Evolutionary conservation across 2,329 filamentous ascomycete species (phyloP), one percentile per base, ranked within the genome.

Genomic region (Verticillium isaacii): DNA sequence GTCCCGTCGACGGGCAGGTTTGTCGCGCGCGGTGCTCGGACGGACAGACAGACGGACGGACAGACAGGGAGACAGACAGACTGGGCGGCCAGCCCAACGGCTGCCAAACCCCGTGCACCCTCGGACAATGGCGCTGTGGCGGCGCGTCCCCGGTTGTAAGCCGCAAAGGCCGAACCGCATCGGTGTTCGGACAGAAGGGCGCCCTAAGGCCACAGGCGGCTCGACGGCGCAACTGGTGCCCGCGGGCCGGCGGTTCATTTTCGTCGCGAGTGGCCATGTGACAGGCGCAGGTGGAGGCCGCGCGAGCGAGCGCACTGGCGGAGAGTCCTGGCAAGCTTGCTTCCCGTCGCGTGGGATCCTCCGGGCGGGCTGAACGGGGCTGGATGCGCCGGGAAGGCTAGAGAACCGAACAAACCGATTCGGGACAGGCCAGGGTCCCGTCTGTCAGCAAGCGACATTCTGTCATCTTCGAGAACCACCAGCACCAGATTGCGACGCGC

Each of bases 261-360:
- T 60, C 58, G 58, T 60, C 7, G 8, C 23, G 15, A 32, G 45
- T 37, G 58, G 15, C 17, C 58, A 60, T 60, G 58, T 60, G 58
- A 60, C 58, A 60, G 58, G 58, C 45, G 29, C 19, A 58, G 57
- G 12, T 32, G 34, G 36, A 29, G n/a, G 39, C 8, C 17, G 37
- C 39, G 39, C 17, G 39, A 8, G 5, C 39, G 15, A 50, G n/a
- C 23, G 45, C 45, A 19, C 45, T 50, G 17, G 12, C 11, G 25
- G 25, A 29, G 19, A 50, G 45, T 12, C 45, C n/a, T 50, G 25
- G 45, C 45, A 50, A 50, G 45, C 45, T 50, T 25, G 45, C 25
- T 50, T 25, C 23, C 45, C 8, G 45, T 25, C 45, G 45, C 45
- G 45, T 50, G 19, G 45, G 45, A 25, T 50, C 45, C 45, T 50